Evolutionary conservation across 1,284 basidiomycete genomes (phyloP).

Genomic region (Hemileia vastatrix): DNA sequence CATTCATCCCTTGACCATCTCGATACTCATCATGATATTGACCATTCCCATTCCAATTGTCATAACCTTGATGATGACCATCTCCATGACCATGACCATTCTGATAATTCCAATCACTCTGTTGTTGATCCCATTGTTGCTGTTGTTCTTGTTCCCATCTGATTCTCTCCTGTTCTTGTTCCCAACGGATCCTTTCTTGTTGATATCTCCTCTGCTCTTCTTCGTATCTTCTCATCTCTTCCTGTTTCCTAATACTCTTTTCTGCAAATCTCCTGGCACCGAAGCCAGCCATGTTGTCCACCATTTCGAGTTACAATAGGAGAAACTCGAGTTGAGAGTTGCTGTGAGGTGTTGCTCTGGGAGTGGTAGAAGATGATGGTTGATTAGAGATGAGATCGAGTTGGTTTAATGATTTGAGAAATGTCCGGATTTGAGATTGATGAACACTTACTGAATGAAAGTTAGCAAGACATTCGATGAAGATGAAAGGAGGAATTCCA

Average conservation of each 20-base stretch:
- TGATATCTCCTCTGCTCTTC: slow-evolving; percentile 4
- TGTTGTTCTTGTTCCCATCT: slow-evolving; percentile 2
- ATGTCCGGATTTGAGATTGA: no score
- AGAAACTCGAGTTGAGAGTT: no score
- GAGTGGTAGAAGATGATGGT: no score
- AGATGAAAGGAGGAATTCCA: no score
- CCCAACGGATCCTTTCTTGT: background rate
- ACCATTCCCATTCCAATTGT: background rate
- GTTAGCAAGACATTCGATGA: no score
- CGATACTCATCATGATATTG: background rate
- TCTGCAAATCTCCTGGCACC: slow-evolving; percentile 26
- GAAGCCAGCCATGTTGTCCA: no score
- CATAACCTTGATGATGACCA: background rate
- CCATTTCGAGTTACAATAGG: no score
- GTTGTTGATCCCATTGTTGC: background rate
- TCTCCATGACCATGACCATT: background rate
- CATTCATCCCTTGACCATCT: background rate
- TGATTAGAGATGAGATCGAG: no score
- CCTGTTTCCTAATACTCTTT: background rate
- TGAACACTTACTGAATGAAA: no score
- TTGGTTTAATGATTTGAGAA: no score
- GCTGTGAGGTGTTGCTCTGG: no score
- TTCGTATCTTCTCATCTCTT: slow-evolving; percentile 17
- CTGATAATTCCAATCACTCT: background rate
- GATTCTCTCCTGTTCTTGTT: slow-evolving; percentile 4